Conservation (phyloP, 768 basidiomycete species). For the Psilocybe sp. region DNA sequence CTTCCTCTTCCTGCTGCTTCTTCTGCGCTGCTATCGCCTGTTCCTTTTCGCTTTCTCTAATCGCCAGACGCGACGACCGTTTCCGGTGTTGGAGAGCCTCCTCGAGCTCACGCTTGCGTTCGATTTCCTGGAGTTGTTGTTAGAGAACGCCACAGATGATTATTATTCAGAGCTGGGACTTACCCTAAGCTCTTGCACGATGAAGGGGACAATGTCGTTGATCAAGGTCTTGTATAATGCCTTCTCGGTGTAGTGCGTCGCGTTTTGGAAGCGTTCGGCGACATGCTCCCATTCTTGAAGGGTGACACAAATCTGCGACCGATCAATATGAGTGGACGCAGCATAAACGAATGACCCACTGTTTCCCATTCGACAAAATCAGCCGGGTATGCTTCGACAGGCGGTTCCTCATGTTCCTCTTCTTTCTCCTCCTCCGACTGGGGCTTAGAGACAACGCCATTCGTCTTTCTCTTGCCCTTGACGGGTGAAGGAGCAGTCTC, state of each 20-base stretch:
- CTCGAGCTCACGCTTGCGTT: conserved; percentile 60
- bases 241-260: conserved; percentile 79
- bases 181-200: conserved; percentile 68
- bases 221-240: conserved; percentile 67
- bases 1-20: conserved; percentile 62
- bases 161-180: conserved; percentile 12
- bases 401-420: conserved; percentile 10
- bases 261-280: conserved; percentile 69
- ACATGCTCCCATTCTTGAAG: conserved; percentile 84
- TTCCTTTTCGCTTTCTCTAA: conserved; percentile 78
- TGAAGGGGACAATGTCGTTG: conserved; percentile 65
- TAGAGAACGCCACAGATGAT: not conserved
- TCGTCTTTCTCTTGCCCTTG: not conserved
- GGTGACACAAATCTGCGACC: conserved; percentile 71
- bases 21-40: conserved; percentile 60
- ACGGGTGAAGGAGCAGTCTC: not conserved
- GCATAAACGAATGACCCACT: conserved; percentile 39
- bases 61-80: conserved; percentile 84
- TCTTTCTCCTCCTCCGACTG: conserved; percentile 6
- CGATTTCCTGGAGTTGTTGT: conserved; percentile 46
- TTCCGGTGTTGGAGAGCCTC: conserved; percentile 83
- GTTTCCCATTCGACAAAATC: conserved; percentile 91
- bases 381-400: conserved; percentile 27
- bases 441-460: conserved; percentile 1
- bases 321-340: not conserved